Evolutionary conservation across 345 rosid species (phyloP).

Genomic region (Acer campestre): DNA sequence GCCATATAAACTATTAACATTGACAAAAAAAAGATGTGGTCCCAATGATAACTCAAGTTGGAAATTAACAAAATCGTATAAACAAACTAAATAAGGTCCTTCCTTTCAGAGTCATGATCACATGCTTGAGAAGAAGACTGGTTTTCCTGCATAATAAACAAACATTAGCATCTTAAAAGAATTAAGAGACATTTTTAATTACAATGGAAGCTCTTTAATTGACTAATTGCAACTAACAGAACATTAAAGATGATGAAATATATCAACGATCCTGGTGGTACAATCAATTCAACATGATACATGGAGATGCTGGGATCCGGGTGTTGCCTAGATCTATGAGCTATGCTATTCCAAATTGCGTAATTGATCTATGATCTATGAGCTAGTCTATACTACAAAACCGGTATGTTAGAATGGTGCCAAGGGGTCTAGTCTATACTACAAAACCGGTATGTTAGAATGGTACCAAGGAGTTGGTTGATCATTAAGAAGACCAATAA

Average conservation of each 20-base stretch:
- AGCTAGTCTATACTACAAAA: not conserved
- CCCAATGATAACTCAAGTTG: conserved; percentile 15
- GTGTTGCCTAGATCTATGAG: not conserved
- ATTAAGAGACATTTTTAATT: not conserved
- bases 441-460: no score
- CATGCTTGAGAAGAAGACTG: conserved; percentile 20
- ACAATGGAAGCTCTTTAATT: not conserved
- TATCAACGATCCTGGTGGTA: not conserved
- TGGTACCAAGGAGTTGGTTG: not conserved
- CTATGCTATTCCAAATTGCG: not conserved
- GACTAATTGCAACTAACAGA: not conserved
- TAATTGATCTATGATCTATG: no score
- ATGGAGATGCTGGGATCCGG: not conserved
- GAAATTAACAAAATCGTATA: conserved; percentile 28
- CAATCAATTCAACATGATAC: not conserved
- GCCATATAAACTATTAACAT: no score
- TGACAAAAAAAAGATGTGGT: no score
- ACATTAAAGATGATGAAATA: no score
- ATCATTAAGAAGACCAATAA: not conserved
- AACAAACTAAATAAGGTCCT: conserved; percentile 1
- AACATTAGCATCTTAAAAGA: conserved; percentile 6
- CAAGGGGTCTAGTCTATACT: not conserved
- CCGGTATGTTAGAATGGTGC: not conserved
- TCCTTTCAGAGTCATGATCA: not conserved
- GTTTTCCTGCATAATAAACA: conserved; percentile 29